A percentile compares a stretch with the other conserved stretches of the same genome.
These are phyloP conservation scores for Phytopythium ostracodes DNA, from an alignment of 352 stramenopile species.

Conservation along the genomic window DNA sequence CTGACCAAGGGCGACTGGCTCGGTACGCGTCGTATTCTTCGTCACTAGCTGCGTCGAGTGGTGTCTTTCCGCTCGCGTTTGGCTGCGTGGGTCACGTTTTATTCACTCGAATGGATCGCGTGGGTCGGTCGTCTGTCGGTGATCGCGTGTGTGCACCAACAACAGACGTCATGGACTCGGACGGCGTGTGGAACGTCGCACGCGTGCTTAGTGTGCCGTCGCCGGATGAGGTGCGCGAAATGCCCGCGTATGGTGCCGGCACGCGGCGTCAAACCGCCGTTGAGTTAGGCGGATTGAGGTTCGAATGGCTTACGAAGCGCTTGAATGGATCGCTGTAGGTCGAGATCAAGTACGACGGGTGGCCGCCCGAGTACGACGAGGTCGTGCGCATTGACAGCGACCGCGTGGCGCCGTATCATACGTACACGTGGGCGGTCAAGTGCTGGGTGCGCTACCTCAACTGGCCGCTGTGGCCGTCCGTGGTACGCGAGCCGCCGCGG, in stretches of 20 bases:
- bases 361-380: conserved; percentile 52
- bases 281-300: neutral
- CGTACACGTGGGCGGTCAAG: conserved; percentile 75
- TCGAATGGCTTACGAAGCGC: neutral
- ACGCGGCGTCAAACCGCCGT: neutral
- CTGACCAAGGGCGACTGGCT: conserved; percentile 26
- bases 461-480: conserved; percentile 66
- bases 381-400: conserved; percentile 47
- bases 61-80: neutral
- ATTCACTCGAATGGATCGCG: neutral
- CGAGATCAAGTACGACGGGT: conserved; percentile 69
- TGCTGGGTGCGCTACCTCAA: conserved; percentile 83
- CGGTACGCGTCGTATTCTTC: conserved; percentile 11
- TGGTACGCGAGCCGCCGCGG: conserved; percentile 24
- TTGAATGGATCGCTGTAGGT: conserved; percentile 22
- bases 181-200: conserved; percentile 69
- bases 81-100: neutral
- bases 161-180: conserved; percentile 56
- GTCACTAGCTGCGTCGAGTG: neutral
- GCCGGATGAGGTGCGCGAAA: conserved; percentile 12
- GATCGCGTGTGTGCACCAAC: neutral
- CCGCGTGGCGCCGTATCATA: conserved; percentile 68
- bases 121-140: neutral
- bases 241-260: too few relatives aligned
- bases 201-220: conserved; percentile 33